Evolutionary conservation across 345 rosid genomes (phyloP), one percentile per base, ranked within the genome.

Genomic region (Salix purpurea): DNA sequence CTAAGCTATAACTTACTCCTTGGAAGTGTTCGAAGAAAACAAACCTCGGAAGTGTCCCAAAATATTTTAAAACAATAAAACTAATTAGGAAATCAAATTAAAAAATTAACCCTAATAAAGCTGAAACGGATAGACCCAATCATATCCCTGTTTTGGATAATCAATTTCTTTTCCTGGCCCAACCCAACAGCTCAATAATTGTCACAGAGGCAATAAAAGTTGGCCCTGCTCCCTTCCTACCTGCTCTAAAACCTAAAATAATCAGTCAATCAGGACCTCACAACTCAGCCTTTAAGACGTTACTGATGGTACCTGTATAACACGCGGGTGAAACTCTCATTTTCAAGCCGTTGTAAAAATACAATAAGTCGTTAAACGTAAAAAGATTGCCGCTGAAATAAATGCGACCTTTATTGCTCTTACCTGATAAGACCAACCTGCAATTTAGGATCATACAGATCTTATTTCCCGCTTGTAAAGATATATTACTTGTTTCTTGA

Each of bases 251-350:
- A 14, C 15, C 19, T 7, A 52, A 56, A 37, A 56, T 6, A 48
- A 34, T 1, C 1, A 34, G 1, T 74, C 28, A 80, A 67, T 65
- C 37, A 69, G 11, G 56, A 50, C 24, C 56, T 77, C 66, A 67
- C 70, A 70, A 6, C 18, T 77, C 61, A 42, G 58, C 42, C 8
- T 21, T 39, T 24, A 28, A 37, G 83, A 69, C 82, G 85, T 86
- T 89, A 78, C 81, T 77, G 77, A 79, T 80, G 75, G 6, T 64
- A 11, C 58, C 82, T 87, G 85, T 70, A 74, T 26, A 77, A 83
- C 84, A 80, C 84, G 89, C 85, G 73, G 74, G 75, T 80, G 85
- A 81, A 83, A 36, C 1, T 75, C 87, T 84, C 84, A 76, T 71
- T 79, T 74, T 81, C 82, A 40, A 69, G 77, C 84, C 76, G 80